Evolutionary conservation across 805 yeast genomes (phyloP).

Genomic region (Blastobotrys terrestris): DNA sequence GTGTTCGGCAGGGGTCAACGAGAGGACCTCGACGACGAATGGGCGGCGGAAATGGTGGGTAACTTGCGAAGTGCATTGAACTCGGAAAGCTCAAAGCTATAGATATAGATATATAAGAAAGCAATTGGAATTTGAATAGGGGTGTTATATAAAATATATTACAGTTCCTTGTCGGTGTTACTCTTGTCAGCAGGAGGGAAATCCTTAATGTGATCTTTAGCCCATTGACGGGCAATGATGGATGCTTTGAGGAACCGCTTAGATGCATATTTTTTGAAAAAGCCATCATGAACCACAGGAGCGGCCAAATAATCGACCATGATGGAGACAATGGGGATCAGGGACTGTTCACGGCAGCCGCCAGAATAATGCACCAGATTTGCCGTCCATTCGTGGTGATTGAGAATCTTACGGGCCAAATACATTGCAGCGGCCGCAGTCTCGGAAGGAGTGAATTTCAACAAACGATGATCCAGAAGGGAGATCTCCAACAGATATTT

Average conservation of each 20-base stretch:
- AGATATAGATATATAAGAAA: background rate
- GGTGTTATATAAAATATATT: slow-evolving; percentile 1
- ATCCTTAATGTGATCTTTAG: slow-evolving; percentile 16
- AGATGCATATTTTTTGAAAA: slow-evolving; percentile 87
- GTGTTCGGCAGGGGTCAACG: slow-evolving; percentile 31
- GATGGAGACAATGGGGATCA: slow-evolving; percentile 66
- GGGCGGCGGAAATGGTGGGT: slow-evolving; percentile 13
- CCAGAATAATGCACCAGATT: slow-evolving; percentile 89
- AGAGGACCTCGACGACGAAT: slow-evolving; percentile 27
- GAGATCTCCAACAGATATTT: slow-evolving; percentile 77
- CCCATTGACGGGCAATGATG: slow-evolving; percentile 32
- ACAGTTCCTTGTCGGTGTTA: background rate
- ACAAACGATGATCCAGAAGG: slow-evolving; percentile 66
- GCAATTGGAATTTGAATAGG: background rate
- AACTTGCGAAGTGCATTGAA: slow-evolving; percentile 9
- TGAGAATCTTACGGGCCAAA: slow-evolving; percentile 67
- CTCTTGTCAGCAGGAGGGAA: slow-evolving; percentile 1
- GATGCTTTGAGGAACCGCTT: slow-evolving; percentile 72
- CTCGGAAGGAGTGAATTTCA: slow-evolving; percentile 67
- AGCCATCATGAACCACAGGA: slow-evolving; percentile 86
- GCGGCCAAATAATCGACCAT: slow-evolving; percentile 66
- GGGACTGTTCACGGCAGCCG: slow-evolving; percentile 69
- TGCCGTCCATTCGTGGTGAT: slow-evolving; percentile 68
- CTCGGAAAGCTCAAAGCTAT: background rate
- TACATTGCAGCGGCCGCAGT: slow-evolving; percentile 88